A percentile compares a stretch with the other conserved stretches of the same genome.
phyloP scores from a whole-genome alignment of 768 basidiomycete genomes.

The Pleurotus djamor region DNA sequence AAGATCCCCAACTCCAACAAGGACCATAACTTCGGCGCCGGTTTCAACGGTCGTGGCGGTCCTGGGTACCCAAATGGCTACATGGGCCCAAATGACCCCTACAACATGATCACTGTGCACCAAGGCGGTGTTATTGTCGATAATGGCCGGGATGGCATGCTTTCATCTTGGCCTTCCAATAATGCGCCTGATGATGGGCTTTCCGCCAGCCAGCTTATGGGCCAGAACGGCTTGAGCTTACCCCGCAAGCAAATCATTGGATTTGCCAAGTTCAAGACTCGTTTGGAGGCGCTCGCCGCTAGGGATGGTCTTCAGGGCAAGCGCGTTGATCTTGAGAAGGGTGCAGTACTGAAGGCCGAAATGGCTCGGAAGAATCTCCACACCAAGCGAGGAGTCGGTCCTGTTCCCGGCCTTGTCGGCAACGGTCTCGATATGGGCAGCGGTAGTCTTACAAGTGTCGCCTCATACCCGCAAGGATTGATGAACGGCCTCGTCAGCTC shows the following conservation, averaged over 20 bases:
- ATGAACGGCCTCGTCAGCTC: slow-evolving; percentile 16
- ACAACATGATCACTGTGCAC: slow-evolving; percentile 80
- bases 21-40: slow-evolving; percentile 69
- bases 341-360: slow-evolving; percentile 92
- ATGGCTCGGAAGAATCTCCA: slow-evolving; percentile 99
- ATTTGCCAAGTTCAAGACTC: slow-evolving; percentile 92
- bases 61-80: slow-evolving; percentile 34
- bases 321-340: slow-evolving; percentile 90
- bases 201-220: slow-evolving; percentile 23
- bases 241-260: slow-evolving; percentile 97
- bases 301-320: slow-evolving; percentile 86
- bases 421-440: neutral
- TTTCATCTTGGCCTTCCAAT: slow-evolving; percentile 64
- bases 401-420: slow-evolving; percentile 34
- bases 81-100: slow-evolving; percentile 71
- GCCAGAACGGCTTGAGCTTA: slow-evolving; percentile 35
- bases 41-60: slow-evolving; percentile 18
- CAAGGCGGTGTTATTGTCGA: slow-evolving; percentile 85
- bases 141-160: slow-evolving; percentile 66
- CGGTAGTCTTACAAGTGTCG: neutral
- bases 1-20: slow-evolving; percentile 88
- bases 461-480: slow-evolving; percentile 15
- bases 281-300: slow-evolving; percentile 85
- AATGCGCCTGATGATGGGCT: slow-evolving; percentile 25
- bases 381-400: slow-evolving; percentile 89